Evolutionary conservation across 768 basidiomycete species (phyloP), one percentile per base, ranked within the genome.

Genomic region (Lentinus tigrinus): DNA sequence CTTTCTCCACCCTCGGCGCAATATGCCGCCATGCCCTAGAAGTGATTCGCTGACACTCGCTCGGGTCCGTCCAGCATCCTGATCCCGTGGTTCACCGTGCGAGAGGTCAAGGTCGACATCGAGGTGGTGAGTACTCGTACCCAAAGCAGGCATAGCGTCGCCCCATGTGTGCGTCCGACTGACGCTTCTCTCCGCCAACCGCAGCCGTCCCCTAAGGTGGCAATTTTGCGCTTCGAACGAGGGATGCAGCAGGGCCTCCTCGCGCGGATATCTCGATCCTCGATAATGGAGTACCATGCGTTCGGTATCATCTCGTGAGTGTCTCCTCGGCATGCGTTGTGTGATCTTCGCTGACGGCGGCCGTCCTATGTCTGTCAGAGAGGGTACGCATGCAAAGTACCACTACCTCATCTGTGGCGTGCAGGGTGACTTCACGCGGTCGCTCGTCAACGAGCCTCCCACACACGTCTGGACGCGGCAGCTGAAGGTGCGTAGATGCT

Each of bases 211-310:
- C 69, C 72, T 4, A 78, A 78, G 58, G 77, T 77, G 2, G 76
- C 77, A 0, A 68, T 78, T 54, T 47, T 78, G 42, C 69, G 74
- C 24, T 78, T 78, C 63, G 64, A 75, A 61, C 74, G 77, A 34
- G 77, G 77, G 19, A 77, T 78, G 75, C 77, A 78, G 60, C 77
- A 78, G 46, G 77, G 77, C n/a, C 70, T 78, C 36, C 67, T 78
- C 4, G 74, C 71, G 5, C 73, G 77, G 11, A 72, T 78, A 60
- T 74, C 74, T 38, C 74, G 75, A 24, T 70, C 72, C 2, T 64
- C 74, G 2, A 68, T 77, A 43, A 69, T 75, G 75, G 77, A 78
- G 60, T 79, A 79, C 62, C 78, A 79, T 52, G 75, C 77, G 10
- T 78, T 79, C 58, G 78, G 77, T 27, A 74, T 73, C 54, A 70